These are phyloP conservation scores for Bromus sterilis DNA, from an alignment of 176 grass and related monocot genomes.

Conservation along the genomic window DNA sequence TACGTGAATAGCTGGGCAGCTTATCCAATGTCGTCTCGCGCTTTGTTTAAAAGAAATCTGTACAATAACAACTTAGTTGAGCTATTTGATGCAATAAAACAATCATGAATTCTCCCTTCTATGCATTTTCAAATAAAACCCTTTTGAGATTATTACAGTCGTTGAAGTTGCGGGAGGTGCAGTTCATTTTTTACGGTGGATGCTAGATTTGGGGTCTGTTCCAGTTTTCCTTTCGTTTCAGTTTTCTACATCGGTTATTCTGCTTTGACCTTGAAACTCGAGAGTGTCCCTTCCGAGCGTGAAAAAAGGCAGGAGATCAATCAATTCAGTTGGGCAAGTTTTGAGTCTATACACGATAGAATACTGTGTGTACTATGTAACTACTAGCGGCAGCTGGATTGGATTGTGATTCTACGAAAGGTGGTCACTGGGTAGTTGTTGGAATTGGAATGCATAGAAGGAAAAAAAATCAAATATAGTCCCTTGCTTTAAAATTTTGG, in stretches of 20 bases:
- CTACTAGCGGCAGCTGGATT: neutral
- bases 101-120: too few relatives aligned
- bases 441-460: neutral
- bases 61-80: neutral
- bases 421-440: neutral
- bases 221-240: neutral
- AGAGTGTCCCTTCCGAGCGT: neutral
- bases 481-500: neutral
- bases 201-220: neutral
- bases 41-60: neutral
- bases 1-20: too few relatives aligned
- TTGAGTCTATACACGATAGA: neutral
- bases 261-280: neutral
- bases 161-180: neutral
- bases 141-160: neutral
- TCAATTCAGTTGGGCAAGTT: neutral
- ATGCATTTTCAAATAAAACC: neutral
- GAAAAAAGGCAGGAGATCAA: neutral
- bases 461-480: neutral
- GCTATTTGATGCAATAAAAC: neutral
- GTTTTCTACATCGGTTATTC: neutral
- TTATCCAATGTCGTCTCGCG: too few relatives aligned
- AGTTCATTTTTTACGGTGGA: neutral
- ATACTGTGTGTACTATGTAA: neutral
- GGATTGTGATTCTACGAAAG: neutral